Conservation (phyloP, 257 asterid species). For the Nicotiana knightiana region DNA sequence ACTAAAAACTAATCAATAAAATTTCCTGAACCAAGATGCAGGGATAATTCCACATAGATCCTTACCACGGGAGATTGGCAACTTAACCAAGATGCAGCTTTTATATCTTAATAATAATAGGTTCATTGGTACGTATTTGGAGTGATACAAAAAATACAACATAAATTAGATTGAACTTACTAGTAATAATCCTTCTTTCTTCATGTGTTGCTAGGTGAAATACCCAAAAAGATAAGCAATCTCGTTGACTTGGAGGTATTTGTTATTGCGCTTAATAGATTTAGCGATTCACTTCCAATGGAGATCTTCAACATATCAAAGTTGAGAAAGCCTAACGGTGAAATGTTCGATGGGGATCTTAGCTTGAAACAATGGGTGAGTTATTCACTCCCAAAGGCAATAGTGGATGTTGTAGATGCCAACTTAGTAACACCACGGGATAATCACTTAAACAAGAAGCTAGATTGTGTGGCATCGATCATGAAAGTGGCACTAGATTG, state of each 20-base stretch:
- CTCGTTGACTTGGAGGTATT: not conserved
- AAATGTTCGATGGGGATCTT: too few relatives aligned
- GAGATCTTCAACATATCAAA: not conserved
- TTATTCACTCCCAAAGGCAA: too few relatives aligned
- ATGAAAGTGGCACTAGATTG: not conserved
- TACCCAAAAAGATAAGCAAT: not conserved
- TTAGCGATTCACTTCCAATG: not conserved
- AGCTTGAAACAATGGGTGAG: too few relatives aligned
- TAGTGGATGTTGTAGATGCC: not conserved
- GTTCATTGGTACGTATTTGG: too few relatives aligned
- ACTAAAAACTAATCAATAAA: too few relatives aligned
- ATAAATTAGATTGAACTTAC: not conserved
- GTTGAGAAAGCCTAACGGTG: not conserved
- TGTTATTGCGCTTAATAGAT: not conserved
- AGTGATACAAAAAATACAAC: not conserved
- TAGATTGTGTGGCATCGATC: too few relatives aligned
- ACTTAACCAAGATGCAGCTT: constrained; percentile 14
- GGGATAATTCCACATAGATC: not conserved
- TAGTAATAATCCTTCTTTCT: too few relatives aligned
- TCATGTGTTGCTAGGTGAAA: too few relatives aligned
- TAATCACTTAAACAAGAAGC: too few relatives aligned
- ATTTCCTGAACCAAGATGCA: too few relatives aligned
- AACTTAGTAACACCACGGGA: not conserved
- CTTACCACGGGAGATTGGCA: constrained; percentile 17
- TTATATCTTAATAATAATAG: not conserved